Percentiles rank a stretch among this genome's conserved stretches.
These are phyloP conservation scores for Thermomucor indicae-seudaticae DNA, from an alignment of 371 early-diverging fungal species.

Conservation along the genomic window DNA sequence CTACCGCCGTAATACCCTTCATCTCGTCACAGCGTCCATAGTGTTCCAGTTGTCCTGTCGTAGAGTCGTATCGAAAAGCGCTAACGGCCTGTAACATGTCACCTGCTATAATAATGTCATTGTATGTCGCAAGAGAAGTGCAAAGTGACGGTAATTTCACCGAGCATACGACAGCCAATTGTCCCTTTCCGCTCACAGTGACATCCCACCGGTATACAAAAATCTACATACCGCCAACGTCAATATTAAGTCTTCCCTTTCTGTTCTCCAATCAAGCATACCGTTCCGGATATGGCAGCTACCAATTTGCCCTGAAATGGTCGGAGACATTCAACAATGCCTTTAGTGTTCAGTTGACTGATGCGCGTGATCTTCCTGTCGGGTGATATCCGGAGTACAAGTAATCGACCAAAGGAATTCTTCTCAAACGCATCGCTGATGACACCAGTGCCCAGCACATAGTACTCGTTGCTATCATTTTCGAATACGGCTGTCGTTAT, in stretches of 20 bases:
- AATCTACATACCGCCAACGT: slow-evolving; percentile 10
- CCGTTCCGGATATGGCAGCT: slow-evolving; percentile 53
- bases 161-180: slow-evolving; percentile 17
- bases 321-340: slow-evolving; percentile 49
- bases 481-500: slow-evolving; percentile 33
- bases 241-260: neutral
- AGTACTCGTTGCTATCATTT: slow-evolving; percentile 40
- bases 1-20: slow-evolving; percentile 66
- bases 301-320: slow-evolving; percentile 48
- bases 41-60: slow-evolving; percentile 51
- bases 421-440: slow-evolving; percentile 49
- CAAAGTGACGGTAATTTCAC: slow-evolving; percentile 25
- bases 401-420: slow-evolving; percentile 50
- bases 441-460: slow-evolving; percentile 59
- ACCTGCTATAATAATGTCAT: slow-evolving; percentile 25
- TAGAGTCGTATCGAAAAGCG: slow-evolving; percentile 46
- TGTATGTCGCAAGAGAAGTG: slow-evolving; percentile 19
- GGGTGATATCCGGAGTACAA: slow-evolving; percentile 42
- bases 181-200: slow-evolving; percentile 23
- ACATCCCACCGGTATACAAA: slow-evolving; percentile 31
- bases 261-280: no score
- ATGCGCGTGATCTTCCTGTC: slow-evolving; percentile 44
- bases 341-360: slow-evolving; percentile 32
- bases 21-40: slow-evolving; percentile 62
- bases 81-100: slow-evolving; percentile 29